Base-by-base conservation (phyloP, 2,329 filamentous ascomycete species). In the Colletotrichum siamense region DNA sequence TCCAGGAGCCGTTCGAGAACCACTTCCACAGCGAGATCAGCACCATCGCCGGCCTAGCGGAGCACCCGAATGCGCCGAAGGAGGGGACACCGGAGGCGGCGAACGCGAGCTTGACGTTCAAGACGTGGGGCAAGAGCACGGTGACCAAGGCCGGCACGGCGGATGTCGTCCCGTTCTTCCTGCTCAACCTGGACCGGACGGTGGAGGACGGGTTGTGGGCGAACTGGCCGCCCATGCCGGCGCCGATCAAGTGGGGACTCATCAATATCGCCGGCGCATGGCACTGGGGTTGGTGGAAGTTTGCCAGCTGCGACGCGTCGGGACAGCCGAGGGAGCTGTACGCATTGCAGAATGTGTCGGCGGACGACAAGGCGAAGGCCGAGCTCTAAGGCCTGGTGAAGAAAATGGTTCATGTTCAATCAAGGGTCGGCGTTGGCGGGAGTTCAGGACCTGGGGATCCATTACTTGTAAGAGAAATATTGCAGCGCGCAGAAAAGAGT, bases 141-240 rank as follows among this genome's bases (percentile, higher is more conserved):
- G 89, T 93, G n/a, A 90, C 86, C 64, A 92, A 92, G 83, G 91
- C 90, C 0, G 90, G 91, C 32, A 86, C 88, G 49, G 85, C 88
- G 22, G 91, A 93, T 75, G 91, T 92, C 0, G 88, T 94, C 18
- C 91, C 92, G 2, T 93, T 94, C 79, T 93, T 94, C 84, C 81
- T 94, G 72, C 82, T 93, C 78, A 94, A 94, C 80, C 83, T 93
- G 26, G 92, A 94, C 81, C 83, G 86, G 57, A 91, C 88, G 5
- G 87, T 85, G 16, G 92, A 94, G 82, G 89, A 89, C 8, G 91
- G 91, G 28, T 81, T 87, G 80, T 93, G 92, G 91, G 86, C 86
- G 15, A 88, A 88, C 79, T 94, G 92, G 92, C 92, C 92, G 61
- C 91, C 92, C 0, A 93, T 94, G 86, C 92, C 92, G 1, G 87